These are phyloP conservation scores for Fusarium napiforme DNA, from an alignment of 2,329 filamentous ascomycete species.

Conservation along the genomic window DNA sequence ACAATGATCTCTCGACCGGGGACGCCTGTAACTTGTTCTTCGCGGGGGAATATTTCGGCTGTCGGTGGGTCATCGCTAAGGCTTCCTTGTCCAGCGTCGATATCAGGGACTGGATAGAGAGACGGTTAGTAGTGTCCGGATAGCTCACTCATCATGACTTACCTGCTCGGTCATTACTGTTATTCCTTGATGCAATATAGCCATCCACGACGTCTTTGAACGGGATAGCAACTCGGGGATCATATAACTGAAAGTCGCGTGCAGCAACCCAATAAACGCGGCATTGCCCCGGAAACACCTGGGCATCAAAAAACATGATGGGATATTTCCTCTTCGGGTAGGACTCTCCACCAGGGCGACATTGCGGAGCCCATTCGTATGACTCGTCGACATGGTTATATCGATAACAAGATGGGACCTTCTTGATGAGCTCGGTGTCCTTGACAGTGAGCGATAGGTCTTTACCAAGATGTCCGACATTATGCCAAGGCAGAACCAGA, in stretches of 20 bases:
- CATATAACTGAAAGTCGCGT: background rate
- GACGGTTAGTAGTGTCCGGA: rapidly evolving
- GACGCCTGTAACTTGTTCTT: rapidly evolving
- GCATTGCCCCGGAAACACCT: background rate
- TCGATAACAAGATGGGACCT: background rate
- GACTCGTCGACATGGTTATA: background rate
- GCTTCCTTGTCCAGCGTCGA: rapidly evolving
- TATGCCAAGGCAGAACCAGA: background rate
- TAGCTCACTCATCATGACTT: rapidly evolving
- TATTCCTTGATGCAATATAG: background rate
- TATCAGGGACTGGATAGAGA: rapidly evolving
- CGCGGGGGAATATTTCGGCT: background rate
- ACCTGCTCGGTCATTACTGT: background rate
- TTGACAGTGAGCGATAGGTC: background rate
- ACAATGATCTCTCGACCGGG: background rate
- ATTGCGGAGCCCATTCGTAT: background rate
- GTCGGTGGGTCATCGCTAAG: background rate
- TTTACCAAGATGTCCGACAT: rapidly evolving
- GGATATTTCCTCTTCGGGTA: conserved; percentile 1
- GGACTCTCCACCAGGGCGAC: rapidly evolving
- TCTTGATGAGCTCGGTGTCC: background rate
- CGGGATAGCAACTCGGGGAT: background rate
- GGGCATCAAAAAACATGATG: conserved; percentile 1
- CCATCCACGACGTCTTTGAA: background rate
- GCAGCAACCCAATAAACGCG: conserved; percentile 6